These are phyloP conservation scores for Cercospora citrullina DNA, from an alignment of 2,329 filamentous ascomycete species.

Conservation along the genomic window DNA sequence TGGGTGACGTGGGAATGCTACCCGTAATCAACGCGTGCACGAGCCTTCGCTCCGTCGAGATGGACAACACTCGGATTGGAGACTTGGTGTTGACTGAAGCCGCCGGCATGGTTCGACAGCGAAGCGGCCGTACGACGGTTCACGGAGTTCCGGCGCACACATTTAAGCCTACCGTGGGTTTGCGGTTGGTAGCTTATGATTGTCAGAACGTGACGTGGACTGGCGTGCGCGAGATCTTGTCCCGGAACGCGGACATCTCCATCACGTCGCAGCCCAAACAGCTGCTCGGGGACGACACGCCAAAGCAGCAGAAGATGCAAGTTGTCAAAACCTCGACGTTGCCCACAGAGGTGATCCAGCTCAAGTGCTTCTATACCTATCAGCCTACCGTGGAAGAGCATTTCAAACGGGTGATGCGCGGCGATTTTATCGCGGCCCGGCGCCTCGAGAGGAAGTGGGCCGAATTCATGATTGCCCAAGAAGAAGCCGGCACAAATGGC, in stretches of 20 bases:
- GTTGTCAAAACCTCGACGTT: constrained; percentile 52
- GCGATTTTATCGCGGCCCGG: constrained; percentile 71
- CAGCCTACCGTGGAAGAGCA: constrained; percentile 95
- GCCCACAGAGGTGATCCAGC: constrained; percentile 74
- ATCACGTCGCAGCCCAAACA: constrained; percentile 44
- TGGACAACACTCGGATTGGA: constrained; percentile 92
- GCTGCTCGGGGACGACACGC: constrained; percentile 26
- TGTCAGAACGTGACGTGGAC: constrained; percentile 92
- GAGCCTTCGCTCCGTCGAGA: constrained; percentile 68
- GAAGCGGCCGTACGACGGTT: constrained; percentile 44
- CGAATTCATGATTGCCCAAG: constrained; percentile 87
- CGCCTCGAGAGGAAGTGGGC: constrained; percentile 90
- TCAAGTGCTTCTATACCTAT: constrained; percentile 95
- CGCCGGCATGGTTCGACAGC: constrained; percentile 70
- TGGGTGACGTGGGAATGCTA: constrained; percentile 82
- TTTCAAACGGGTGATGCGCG: constrained; percentile 76
- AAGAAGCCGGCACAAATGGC: constrained; percentile 74
- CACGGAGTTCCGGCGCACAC: constrained; percentile 41
- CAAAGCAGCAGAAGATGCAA: constrained; percentile 30
- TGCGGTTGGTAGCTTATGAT: constrained; percentile 83
- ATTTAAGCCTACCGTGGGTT: constrained; percentile 54
- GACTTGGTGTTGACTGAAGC: constrained; percentile 85
- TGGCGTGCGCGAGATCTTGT: constrained; percentile 81
- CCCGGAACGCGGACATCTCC: constrained; percentile 74
- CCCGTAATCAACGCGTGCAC: constrained; percentile 76